Conservation (phyloP, 2,329 filamentous ascomycete genomes). For the Scopulariopsis brevicaulis region DNA sequence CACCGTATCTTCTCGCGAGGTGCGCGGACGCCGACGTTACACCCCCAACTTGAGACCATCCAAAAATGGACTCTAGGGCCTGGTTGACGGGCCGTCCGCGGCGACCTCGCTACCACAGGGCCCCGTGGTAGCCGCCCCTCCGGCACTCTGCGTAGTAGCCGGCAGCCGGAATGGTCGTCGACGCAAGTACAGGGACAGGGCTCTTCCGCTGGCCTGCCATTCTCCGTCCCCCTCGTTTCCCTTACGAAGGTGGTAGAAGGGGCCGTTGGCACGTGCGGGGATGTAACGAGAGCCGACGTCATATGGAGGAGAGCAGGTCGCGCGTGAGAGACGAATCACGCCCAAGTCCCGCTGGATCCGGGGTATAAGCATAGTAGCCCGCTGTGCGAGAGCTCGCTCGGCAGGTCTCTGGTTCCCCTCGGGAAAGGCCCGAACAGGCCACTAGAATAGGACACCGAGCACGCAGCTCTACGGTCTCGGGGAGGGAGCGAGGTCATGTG, state of each 20-base stretch:
- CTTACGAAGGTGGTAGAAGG: too few relatives aligned
- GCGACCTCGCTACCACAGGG: neutral
- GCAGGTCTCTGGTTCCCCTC: neutral
- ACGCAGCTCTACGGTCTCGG: neutral
- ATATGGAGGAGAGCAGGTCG: too few relatives aligned
- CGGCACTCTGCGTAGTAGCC: neutral
- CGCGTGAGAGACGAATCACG: too few relatives aligned
- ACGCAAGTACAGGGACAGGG: neutral
- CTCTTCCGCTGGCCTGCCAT: neutral
- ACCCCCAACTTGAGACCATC: neutral
- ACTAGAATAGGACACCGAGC: neutral
- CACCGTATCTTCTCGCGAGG: neutral
- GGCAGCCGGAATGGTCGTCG: neutral
- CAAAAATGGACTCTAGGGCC: neutral
- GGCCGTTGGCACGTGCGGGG: too few relatives aligned
- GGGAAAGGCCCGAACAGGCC: neutral
- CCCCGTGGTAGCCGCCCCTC: neutral
- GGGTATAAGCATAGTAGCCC: too few relatives aligned
- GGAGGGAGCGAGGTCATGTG: neutral
- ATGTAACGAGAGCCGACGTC: too few relatives aligned
- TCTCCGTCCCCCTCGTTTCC: neutral
- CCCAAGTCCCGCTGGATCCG: too few relatives aligned
- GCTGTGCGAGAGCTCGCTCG: neutral
- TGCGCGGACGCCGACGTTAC: neutral
- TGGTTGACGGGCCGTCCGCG: neutral